phyloP scores from a whole-genome alignment of 192 early-diverging fungal species.

The Fimicolochytrium jonesii region DNA sequence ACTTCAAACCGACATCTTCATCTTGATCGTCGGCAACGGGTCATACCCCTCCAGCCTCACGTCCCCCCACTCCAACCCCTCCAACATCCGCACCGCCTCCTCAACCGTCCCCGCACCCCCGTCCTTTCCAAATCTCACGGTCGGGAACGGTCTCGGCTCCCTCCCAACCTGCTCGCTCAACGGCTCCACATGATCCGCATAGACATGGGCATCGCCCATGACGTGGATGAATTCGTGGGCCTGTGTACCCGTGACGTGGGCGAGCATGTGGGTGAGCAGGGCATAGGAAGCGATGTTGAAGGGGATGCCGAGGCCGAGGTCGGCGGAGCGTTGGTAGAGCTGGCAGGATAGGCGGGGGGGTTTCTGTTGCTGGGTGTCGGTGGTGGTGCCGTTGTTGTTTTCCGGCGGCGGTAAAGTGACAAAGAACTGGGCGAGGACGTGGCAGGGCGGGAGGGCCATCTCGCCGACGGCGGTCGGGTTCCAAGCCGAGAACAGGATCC shows the following conservation, averaged over 20 bases:
- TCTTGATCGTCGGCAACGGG: slow-evolving; percentile 81
- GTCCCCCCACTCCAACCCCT: slow-evolving; percentile 73
- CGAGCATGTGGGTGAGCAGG: slow-evolving; percentile 83
- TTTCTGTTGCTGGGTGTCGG: slow-evolving; percentile 21
- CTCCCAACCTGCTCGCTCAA: slow-evolving; percentile 74
- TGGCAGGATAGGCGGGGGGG: slow-evolving; percentile 73
- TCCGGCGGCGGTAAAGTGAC: too few relatives aligned
- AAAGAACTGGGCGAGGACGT: slow-evolving; percentile 96
- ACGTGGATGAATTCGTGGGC: slow-evolving; percentile 86
- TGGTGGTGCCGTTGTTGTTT: too few relatives aligned
- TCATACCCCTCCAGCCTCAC: slow-evolving; percentile 77
- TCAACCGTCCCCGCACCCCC: slow-evolving; percentile 52
- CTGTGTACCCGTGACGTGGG: slow-evolving; percentile 75
- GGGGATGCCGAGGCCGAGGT: slow-evolving; percentile 95
- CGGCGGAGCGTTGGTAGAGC: slow-evolving; percentile 91
- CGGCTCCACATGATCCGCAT: slow-evolving; percentile 85
- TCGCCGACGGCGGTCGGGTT: slow-evolving; percentile 84
- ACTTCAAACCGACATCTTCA: slow-evolving; percentile 92
- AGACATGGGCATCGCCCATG: slow-evolving; percentile 96
- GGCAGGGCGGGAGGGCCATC: slow-evolving; percentile 98
- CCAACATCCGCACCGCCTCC: slow-evolving; percentile 35
- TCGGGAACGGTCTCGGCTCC: slow-evolving; percentile 77
- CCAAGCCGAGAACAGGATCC: slow-evolving; percentile 95
- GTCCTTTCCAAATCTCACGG: slow-evolving; percentile 41
- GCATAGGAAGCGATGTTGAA: slow-evolving; percentile 99